Percentiles rank a stretch among this genome's conserved stretches.
phyloP scores from a whole-genome alignment of 192 early-diverging fungal genomes.

The Podila clonocystis region DNA sequence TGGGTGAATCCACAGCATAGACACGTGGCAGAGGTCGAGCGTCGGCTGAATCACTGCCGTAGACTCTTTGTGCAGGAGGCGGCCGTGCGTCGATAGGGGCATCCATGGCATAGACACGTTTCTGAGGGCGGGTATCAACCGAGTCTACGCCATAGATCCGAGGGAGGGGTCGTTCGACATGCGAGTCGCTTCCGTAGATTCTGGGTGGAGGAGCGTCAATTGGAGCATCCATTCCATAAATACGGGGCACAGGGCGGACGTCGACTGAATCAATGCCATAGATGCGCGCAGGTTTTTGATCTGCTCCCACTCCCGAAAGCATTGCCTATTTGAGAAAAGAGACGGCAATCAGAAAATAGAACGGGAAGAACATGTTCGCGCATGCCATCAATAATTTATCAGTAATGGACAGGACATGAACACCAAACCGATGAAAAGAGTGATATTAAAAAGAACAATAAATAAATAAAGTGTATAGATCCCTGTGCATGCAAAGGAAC shows the following conservation, averaged over 20 bases:
- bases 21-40: constrained; percentile 3
- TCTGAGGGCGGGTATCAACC: constrained; percentile 9
- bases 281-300: constrained; percentile 14
- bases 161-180: constrained; percentile 5
- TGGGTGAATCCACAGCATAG: constrained; percentile 1
- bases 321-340: constrained; percentile 31
- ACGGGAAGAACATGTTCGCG: background rate
- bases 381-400: background rate
- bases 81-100: constrained; percentile 29
- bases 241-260: constrained; percentile 4
- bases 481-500: background rate
- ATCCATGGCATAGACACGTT: constrained; percentile 26
- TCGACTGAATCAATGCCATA: constrained; percentile 41
- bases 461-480: background rate
- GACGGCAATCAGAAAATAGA: background rate
- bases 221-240: constrained; percentile 33
- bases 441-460: background rate
- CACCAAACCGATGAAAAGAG: background rate
- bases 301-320: constrained; percentile 10
- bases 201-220: constrained; percentile 16
- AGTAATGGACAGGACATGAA: background rate
- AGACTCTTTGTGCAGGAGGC: constrained; percentile 13
- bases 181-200: constrained; percentile 24
- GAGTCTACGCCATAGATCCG: constrained; percentile 41
- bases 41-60: constrained; percentile 9